Evolutionary conservation across 75 land plant species (phyloP), one percentile per base, ranked within the genome.

Genomic region (Adiantum capillusveneris): DNA sequence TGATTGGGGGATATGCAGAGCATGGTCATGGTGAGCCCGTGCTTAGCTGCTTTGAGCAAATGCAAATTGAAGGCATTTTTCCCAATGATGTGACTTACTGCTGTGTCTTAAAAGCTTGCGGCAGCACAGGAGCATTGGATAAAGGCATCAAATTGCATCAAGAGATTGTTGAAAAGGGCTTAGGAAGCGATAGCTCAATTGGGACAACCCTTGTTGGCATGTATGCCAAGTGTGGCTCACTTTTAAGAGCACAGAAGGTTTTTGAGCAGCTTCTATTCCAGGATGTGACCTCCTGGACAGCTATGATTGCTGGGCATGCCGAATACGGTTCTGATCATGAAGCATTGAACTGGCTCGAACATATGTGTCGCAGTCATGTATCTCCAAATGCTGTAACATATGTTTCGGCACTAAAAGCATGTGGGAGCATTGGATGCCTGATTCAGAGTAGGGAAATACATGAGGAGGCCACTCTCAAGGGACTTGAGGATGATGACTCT

Each of bases 201-300:
- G 83, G 83, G 11, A 82, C 55, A 45, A 66, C 72, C 39, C 58
- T 82, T 75, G 56, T 82, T n/a, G 63, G 69, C 43, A 61, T 82
- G 31, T 79, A 83, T 53, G 44, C 68, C n/a, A 83, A 69, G 53
- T 79, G 76, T 63, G 69, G 79, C 0, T 36, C 49, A 31, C 25
- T 70, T 28, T 39, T 14, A 1, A 24, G 67, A 29, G 75, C 73
- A 0, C 56, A 57, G 30, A 34, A 29, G 31, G 65, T 78, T 46
- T 81, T 75, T 37, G 17, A 43, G 12, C 0, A 39, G 16, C 59
- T 74, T 45, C 30, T 66, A 26, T 21, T 17, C 16, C 65, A 17
- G 1, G 44, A 65, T 14, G 65, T 60, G 20, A 64, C 31, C 11
- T 62, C 69, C 7, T 66, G 69, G 69, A 62, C 25, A 29, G 64